Conservation (phyloP, 257 asterid genomes). For the Nicotiana knightiana region DNA sequence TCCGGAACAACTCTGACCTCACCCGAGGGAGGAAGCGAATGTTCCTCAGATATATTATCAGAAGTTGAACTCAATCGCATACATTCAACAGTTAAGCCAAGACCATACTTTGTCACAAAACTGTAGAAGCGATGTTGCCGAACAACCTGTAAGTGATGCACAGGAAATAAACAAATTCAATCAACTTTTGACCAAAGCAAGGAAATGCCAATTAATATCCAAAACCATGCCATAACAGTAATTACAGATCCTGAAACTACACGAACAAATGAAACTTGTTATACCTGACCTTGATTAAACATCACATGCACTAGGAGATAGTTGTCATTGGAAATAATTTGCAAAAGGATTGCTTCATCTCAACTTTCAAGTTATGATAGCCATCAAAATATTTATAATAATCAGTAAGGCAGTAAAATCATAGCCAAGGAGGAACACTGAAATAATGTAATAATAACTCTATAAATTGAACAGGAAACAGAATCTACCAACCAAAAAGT, state of each 20-base stretch:
- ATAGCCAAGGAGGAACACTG: background rate
- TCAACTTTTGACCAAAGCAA: no score
- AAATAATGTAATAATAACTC: background rate
- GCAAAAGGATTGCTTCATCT: background rate
- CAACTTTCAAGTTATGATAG: background rate
- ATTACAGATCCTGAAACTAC: background rate
- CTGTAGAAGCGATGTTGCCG: conserved; percentile 56
- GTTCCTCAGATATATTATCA: conserved; percentile 67
- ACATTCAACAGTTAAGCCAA: conserved; percentile 63
- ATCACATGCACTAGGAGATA: background rate
- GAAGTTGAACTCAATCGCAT: conserved; percentile 66
- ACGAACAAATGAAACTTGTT: background rate
- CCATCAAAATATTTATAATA: background rate
- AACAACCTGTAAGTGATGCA: conserved; percentile 45
- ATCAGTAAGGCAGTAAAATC: background rate
- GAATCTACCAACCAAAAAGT: background rate
- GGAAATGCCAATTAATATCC: no score
- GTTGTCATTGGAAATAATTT: background rate
- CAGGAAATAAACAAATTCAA: background rate
- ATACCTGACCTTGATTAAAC: background rate
- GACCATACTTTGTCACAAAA: conserved; percentile 53
- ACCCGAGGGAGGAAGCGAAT: conserved; percentile 66
- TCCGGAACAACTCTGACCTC: conserved; percentile 85
- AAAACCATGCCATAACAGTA: no score
- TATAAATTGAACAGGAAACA: background rate